A percentile compares a stretch with the other conserved stretches of the same genome.
Evolutionary conservation across 495 filamentous ascomycete species (phyloP).

Genomic region (Neurospora sp.): DNA sequence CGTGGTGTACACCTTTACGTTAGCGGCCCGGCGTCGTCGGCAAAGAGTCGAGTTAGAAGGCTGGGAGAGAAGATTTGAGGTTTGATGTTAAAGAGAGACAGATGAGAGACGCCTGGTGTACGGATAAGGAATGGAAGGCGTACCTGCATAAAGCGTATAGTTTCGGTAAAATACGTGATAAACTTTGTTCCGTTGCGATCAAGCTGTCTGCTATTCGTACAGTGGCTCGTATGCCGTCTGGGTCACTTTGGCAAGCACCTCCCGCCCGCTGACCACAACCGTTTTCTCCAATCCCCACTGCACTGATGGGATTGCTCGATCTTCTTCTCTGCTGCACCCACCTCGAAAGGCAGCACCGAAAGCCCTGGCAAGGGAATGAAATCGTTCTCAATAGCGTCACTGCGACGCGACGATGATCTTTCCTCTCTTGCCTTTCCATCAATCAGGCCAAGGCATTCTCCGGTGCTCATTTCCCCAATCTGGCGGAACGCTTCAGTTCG

Average conservation of each 20-base stretch:
- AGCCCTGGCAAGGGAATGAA: neutral
- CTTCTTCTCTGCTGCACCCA: neutral
- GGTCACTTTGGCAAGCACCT: neutral
- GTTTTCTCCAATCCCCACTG: neutral
- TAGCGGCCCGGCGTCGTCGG: neutral
- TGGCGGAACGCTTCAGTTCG: neutral
- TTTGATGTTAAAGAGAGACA: neutral
- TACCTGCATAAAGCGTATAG: neutral
- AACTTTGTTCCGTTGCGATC: neutral
- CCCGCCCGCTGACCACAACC: neutral
- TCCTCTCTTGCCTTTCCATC: neutral
- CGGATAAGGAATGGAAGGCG: neutral
- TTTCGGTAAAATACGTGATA: neutral
- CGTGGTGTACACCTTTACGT: neutral
- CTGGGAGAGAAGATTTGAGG: neutral
- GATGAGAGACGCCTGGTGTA: neutral
- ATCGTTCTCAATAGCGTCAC: neutral
- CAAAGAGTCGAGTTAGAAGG: neutral
- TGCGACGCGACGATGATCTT: neutral
- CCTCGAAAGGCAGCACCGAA: neutral
- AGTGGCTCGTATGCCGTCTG: neutral
- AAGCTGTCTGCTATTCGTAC: neutral
- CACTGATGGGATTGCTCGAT: neutral
- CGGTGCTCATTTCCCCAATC: neutral
- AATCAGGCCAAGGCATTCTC: neutral